Base-by-base conservation (phyloP, 805 yeast species). In the Dipodascus albidus region DNA sequence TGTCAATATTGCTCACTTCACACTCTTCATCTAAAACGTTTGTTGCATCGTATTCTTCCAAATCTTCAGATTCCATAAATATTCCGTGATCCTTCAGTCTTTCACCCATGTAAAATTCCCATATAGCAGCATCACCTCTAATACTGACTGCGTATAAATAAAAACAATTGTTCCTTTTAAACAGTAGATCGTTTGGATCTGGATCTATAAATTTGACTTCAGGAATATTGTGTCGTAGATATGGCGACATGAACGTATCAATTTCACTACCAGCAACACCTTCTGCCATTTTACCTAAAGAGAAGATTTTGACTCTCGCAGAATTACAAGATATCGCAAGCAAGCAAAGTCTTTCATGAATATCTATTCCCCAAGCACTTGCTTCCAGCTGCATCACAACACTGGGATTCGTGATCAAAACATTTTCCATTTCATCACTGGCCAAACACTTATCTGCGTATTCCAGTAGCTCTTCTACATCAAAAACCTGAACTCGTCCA, bases 331-430 rank as follows among this genome's bases (percentile, higher is more conserved):
- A 75, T 0, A 75, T 72, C 0, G 69, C 77, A 14, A 82, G 56
- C 47, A 77, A 52, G 52, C 70, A 62, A 38, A 64, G 69, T 48
- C 56, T 24, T 2, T 58, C 60, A n/a, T 64, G 57, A 41, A 76
- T 64, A 59, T 80, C 85, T 19, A 80, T 59, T 0, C 87, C 86
- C 89, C 89, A 83, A 1, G 75, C 79, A 0, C 85, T 79, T 20
- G 22, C 53, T 33, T 15, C 41, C 23, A 50, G 49, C 33, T 47
- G 47, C 11, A 1, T 75, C 65, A 3, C 67, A 67, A 49, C 75
- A 58, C 31, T 2, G 76, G 53, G 23, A 59, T 61, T 35, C 66
- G 60, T 20, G n/a, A 63, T 68, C 1, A 72, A 62, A 3, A 59
- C 55, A 1, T 67, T 53, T 27, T 58, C 58, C 9, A 62, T 52